A percentile compares a stretch with the other conserved stretches of the same genome.
These are phyloP conservation scores for Sporothrix schenckii DNA, from an alignment of 2,329 filamentous ascomycete species.

Conservation along the genomic window DNA sequence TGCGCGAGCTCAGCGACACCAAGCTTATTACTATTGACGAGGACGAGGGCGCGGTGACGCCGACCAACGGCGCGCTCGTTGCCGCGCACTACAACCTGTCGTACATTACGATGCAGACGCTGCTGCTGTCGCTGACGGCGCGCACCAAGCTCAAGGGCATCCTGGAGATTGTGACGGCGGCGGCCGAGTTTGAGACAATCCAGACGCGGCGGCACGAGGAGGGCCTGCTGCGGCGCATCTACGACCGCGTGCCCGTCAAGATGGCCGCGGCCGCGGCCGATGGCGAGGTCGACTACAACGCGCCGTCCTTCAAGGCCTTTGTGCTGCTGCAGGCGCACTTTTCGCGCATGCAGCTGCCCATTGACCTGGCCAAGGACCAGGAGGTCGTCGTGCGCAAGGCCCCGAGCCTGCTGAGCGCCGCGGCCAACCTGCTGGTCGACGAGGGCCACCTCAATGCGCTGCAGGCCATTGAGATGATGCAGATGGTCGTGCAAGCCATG, in stretches of 20 bases:
- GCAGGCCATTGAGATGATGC: conserved; percentile 98
- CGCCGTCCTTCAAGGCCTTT: conserved; percentile 98
- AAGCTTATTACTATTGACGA: conserved; percentile 97
- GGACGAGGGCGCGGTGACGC: conserved; percentile 84
- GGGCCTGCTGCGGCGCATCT: conserved; percentile 82
- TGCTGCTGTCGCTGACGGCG: conserved; percentile 84
- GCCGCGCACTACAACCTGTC: conserved; percentile 99
- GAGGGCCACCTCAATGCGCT: conserved; percentile 96
- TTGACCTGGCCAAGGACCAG: conserved; percentile 95
- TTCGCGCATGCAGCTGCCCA: conserved; percentile 92
- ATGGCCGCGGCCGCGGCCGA: conserved; percentile 64
- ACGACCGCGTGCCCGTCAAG: conserved; percentile 93
- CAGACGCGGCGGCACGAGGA: conserved; percentile 91
- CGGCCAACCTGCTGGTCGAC: conserved; percentile 92
- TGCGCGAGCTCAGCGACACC: conserved; percentile 87
- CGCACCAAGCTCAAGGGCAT: conserved; percentile 96
- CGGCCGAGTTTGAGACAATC: conserved; percentile 93
- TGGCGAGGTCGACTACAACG: conserved; percentile 75
- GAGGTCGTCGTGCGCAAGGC: conserved; percentile 84
- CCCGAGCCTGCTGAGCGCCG: conserved; percentile 83
- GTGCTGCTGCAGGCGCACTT: conserved; percentile 98
- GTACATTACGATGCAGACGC: conserved; percentile 98
- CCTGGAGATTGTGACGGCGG: conserved; percentile 93
- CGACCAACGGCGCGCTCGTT: conserved; percentile 96
- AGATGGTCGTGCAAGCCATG: conserved; percentile 99